Base-by-base conservation (phyloP, 345 rosid species). In the Melastoma malabathricum region DNA sequence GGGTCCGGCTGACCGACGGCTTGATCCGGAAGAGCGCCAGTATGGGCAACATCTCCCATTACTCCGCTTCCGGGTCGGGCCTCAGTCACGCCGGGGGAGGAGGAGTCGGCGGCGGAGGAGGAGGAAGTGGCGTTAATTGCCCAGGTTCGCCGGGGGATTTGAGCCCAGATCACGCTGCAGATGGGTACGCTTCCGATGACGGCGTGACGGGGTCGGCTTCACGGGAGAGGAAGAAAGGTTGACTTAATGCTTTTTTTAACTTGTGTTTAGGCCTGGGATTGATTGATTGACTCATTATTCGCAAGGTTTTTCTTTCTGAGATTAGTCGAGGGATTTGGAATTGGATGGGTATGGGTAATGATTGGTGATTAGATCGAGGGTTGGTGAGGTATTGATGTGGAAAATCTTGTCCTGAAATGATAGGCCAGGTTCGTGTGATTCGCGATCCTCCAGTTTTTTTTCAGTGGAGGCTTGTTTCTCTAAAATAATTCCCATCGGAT, bases 1-100 rank as follows among this genome's bases (percentile, higher is more conserved):
- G 99, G 13, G 99, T 93, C 46, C 67, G 99, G 13, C 71, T 93
- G 46, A 93, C 92, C 44, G 99, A 93, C 66, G 97, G 99, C n/a
- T 81, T 77, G 63, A 83, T 93, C 66, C 75, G 93, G 62, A 93
- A 88, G 73, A 83, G 97, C 64, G 99, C 97, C 8, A 88, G 97
- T 68, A 93, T 88, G 94, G 86, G 99, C 10, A 93, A 85, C 67
- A 76, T 83, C 61, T 75, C 73, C 62, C 87, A 83, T 61, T 83
- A 74, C 45, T 39, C 78, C 31, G 95, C 87, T 52, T 77, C 85
- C 18, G 95, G 89, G 55, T 74, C 82, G 66, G 70, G 46, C 53
- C 71, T 78, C 57, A 71, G 56, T 3, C 18, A 55, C 0, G 51
- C 17, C 46, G 15, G 41, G 12, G 48, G 13, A 6, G 57, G 57